Evolutionary conservation across 805 yeast species (phyloP).

Genomic region (Myxozyma neotropica): DNA sequence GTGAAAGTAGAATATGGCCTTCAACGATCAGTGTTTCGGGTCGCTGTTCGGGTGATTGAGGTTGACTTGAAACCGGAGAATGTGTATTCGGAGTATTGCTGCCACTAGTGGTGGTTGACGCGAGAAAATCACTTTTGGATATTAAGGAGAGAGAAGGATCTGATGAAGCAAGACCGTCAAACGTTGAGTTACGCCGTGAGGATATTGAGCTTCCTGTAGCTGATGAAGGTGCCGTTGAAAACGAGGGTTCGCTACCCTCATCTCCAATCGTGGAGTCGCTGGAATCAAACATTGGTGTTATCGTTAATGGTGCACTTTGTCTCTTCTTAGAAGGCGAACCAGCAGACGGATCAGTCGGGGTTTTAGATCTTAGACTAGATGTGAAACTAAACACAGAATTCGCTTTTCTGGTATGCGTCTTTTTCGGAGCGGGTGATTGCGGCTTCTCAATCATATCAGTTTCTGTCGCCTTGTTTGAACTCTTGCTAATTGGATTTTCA

Average conservation of each 20-base stretch:
- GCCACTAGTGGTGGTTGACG: neutral
- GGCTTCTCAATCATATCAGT: neutral
- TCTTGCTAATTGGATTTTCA: neutral
- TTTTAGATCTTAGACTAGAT: neutral
- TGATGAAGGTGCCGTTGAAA: neutral
- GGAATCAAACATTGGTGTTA: neutral
- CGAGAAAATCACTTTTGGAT: neutral
- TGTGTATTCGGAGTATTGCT: neutral
- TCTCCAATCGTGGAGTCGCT: neutral
- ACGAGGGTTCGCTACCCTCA: neutral
- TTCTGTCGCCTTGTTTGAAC: neutral
- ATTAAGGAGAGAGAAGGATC: neutral
- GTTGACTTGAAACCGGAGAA: neutral
- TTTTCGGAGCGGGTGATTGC: neutral
- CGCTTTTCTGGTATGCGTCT: slow-evolving; percentile 7
- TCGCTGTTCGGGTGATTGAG: neutral
- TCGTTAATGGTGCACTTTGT: slow-evolving; percentile 10
- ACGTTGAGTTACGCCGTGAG: neutral
- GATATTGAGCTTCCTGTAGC: neutral
- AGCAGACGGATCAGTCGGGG: neutral
- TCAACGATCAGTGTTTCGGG: slow-evolving; percentile 10
- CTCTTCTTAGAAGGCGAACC: neutral
- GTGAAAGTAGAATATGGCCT: slow-evolving; percentile 19
- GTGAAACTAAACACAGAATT: slow-evolving; percentile 12
- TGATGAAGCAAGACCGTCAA: neutral